Evolutionary conservation across 2,329 filamentous ascomycete species (phyloP).

Genomic region (Stemphylium vesicarium): DNA sequence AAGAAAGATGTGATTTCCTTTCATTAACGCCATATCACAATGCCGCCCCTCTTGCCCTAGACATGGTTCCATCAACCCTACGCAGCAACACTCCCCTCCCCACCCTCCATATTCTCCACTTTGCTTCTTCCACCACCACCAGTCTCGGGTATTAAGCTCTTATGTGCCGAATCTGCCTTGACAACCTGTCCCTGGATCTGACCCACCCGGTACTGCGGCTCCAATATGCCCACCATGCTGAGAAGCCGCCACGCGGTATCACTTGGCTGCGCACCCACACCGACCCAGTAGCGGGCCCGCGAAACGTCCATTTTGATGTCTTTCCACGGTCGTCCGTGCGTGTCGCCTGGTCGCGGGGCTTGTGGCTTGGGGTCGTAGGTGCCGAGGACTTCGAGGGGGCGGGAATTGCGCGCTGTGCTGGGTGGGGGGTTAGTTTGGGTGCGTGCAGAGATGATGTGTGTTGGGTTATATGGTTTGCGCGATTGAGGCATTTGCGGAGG

Average conservation of each 20-base stretch:
- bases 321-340: slow-evolving; percentile 74
- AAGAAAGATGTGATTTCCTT: too few relatives aligned
- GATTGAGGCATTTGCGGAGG: slow-evolving; percentile 4
- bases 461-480: background rate
- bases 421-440: background rate
- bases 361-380: slow-evolving; percentile 69
- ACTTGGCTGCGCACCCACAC: slow-evolving; percentile 93
- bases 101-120: slow-evolving; percentile 1
- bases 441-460: background rate
- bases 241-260: slow-evolving; percentile 88
- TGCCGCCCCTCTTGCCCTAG: too few relatives aligned
- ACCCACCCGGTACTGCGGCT: slow-evolving; percentile 45
- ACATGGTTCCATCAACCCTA: background rate
- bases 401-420: slow-evolving; percentile 84
- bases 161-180: slow-evolving; percentile 11
- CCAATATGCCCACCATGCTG: slow-evolving; percentile 66
- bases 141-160: slow-evolving; percentile 3
- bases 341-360: slow-evolving; percentile 57
- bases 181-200: slow-evolving; percentile 44
- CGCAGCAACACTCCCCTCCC: background rate
- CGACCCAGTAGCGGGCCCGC: slow-evolving; percentile 92
- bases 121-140: background rate
- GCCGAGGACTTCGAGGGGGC: slow-evolving; percentile 87
- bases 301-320: slow-evolving; percentile 85
- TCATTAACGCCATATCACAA: background rate